These are phyloP conservation scores for Solanum ossicruentum DNA, from an alignment of 257 asterid genomes.

Conservation along the genomic window DNA sequence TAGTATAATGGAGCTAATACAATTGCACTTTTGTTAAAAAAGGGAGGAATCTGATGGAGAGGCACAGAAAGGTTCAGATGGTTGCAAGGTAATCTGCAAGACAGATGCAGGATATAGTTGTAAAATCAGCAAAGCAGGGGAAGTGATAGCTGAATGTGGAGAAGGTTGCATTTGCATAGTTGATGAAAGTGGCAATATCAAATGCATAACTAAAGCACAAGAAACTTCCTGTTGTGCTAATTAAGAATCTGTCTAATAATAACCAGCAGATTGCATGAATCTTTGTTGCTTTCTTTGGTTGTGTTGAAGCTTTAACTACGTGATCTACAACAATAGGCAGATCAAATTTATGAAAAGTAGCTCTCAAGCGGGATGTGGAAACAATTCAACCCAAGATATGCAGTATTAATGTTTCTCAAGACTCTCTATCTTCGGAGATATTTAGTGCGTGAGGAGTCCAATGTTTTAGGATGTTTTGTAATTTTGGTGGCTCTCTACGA, in stretches of 20 bases:
- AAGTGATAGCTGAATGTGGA: conserved; percentile 2
- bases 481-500: too few species aligned
- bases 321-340: too few species aligned
- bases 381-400: too few species aligned
- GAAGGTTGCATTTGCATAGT: conserved; percentile 6
- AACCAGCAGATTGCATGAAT: not conserved
- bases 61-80: not conserved
- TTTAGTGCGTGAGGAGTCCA: too few species aligned
- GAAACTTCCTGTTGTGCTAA: not conserved
- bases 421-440: too few species aligned
- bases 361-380: not conserved
- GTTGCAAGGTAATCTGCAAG: not conserved
- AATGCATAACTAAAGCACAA: not conserved
- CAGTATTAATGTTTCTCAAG: not conserved
- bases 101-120: not conserved
- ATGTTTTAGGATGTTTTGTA: not conserved
- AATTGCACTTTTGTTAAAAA: not conserved
- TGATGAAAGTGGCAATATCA: not conserved
- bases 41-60: not conserved
- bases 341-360: not conserved
- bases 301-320: not conserved
- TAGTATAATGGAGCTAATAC: not conserved
- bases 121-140: not conserved
- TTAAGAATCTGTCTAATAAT: too few species aligned
- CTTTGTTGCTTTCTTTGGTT: not conserved